A percentile compares a stretch with the other conserved stretches of the same genome.
Evolutionary conservation across 2,329 filamentous ascomycete genomes (phyloP).

Genomic region (Rhynchosporium agropyri): DNA sequence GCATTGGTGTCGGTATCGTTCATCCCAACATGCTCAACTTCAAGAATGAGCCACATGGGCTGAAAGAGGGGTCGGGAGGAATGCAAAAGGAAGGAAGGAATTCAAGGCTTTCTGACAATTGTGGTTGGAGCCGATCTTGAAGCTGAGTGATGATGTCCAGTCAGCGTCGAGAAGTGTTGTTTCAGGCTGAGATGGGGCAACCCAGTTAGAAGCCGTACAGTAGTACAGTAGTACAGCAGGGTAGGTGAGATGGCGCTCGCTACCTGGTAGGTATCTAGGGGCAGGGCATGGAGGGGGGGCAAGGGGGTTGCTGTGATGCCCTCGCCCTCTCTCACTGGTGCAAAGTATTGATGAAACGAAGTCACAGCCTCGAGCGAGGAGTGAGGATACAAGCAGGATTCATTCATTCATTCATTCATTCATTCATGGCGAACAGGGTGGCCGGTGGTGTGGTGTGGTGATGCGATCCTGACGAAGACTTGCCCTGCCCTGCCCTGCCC

Average conservation of each 20-base stretch:
- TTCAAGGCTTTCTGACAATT: not conserved
- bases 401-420: no score
- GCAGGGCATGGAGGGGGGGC: not conserved
- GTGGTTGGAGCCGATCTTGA: slow-evolving; percentile 6
- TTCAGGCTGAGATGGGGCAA: slow-evolving; percentile 5
- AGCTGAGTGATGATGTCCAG: slow-evolving; percentile 2
- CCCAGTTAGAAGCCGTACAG: not conserved
- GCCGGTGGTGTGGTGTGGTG: slow-evolving; percentile 7
- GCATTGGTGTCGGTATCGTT: not conserved
- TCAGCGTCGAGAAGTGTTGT: slow-evolving; percentile 8
- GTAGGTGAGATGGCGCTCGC: slow-evolving; percentile 6
- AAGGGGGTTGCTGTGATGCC: not conserved
- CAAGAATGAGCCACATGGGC: slow-evolving; percentile 1
- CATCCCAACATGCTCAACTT: slow-evolving; percentile 14
- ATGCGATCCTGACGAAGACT: not conserved
- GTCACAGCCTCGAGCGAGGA: slow-evolving; percentile 14
- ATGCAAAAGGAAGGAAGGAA: not conserved
- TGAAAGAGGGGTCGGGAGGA: slow-evolving; percentile 14
- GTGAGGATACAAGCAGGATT: slow-evolving; percentile 8
- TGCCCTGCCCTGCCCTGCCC: not conserved
- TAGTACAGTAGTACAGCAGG: not conserved
- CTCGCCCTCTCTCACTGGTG: slow-evolving; percentile 11
- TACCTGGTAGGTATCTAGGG: not conserved
- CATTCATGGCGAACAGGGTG: not conserved
- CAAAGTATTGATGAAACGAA: not conserved